Evolutionary conservation across 495 filamentous ascomycete species (phyloP), one percentile per base, ranked within the genome.

Genomic region (Melanomma pulvis-pyrius): DNA sequence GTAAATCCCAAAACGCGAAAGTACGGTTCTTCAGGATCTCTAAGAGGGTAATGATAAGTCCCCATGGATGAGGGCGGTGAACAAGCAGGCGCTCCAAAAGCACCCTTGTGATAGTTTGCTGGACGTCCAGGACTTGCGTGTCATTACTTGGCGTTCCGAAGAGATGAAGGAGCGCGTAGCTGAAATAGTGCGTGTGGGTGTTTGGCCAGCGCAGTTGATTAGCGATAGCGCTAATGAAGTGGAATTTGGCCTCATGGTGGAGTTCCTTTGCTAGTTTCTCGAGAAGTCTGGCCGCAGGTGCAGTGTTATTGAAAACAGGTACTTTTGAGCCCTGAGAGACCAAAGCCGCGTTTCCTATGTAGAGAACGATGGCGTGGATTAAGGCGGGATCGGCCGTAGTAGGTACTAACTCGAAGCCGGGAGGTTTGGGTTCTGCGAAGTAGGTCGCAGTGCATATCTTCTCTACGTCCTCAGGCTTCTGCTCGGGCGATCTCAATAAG

Each of bases 61-160:
- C 94, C 94, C 94, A 99, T 15, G 94, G 93, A 75, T 98, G 96
- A 30, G 94, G 94, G 74, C 93, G 91, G 75, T 90, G 91, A 19
- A 92, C 91, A 54, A 93, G 86, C 52, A 97, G 78, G 41, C 94
- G 84, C 80, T 99, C 94, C 5, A 97, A 76, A 47, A 98, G 78
- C 47, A 97, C 86, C 25, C 92, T 86, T 47, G 91, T 90, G 66
- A 98, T 91, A 75, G 96, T 90, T 77, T 98, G 88, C 29, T 92
- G 88, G 54, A 97, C 87, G 59, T 94, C 91, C 1, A 83, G 83
- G 72, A 91, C 88, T 71, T 92, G 88, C 32, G 88, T 85, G 73
- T 96, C 92, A 49, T 85, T 87, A 79, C 70, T 93, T 88, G 62
- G 85, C 83, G 64, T 65, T 15, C 90, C 90, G 75, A 98, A 97